Conservation (phyloP, 1,284 basidiomycete species). For the Bondarzewia mesenterica region DNA sequence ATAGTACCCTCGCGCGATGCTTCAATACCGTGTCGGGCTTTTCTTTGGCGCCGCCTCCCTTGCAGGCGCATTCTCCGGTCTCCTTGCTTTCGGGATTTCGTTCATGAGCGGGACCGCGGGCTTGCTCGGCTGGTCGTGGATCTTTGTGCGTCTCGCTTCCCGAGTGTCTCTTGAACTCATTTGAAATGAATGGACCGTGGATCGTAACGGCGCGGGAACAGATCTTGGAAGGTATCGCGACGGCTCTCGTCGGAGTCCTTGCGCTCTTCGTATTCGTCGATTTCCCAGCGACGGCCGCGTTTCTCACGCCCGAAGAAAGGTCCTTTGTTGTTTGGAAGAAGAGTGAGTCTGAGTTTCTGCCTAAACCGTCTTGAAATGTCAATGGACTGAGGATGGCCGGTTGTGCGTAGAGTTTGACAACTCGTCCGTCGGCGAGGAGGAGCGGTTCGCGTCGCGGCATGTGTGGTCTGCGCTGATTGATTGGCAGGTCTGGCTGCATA, state of each 20-base stretch:
- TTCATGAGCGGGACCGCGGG: slow-evolving; percentile 34
- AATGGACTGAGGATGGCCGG: background rate
- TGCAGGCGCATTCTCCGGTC: slow-evolving; percentile 29
- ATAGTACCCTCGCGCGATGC: slow-evolving; percentile 28
- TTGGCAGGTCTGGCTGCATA: slow-evolving; percentile 61
- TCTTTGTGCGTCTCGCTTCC: slow-evolving; percentile 21
- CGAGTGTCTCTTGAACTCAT: slow-evolving; percentile 14
- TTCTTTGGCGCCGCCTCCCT: slow-evolving; percentile 29
- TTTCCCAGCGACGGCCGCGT: slow-evolving; percentile 47
- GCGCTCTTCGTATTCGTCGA: slow-evolving; percentile 47
- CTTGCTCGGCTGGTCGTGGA: slow-evolving; percentile 37
- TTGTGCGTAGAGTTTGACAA: slow-evolving; percentile 46
- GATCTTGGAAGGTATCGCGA: slow-evolving; percentile 50
- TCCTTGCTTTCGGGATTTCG: slow-evolving; percentile 34
- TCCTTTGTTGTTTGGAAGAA: slow-evolving; percentile 55
- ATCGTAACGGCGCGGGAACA: slow-evolving; percentile 13
- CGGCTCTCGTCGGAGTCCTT: slow-evolving; percentile 35
- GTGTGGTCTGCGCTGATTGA: slow-evolving; percentile 46
- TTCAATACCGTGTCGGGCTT: slow-evolving; percentile 24
- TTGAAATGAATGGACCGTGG: too few relatives aligned
- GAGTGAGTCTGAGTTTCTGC: slow-evolving; percentile 34
- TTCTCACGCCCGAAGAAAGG: slow-evolving; percentile 52
- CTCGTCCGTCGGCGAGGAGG: slow-evolving; percentile 59
- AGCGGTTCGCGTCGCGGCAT: slow-evolving; percentile 46
- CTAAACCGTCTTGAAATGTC: too few relatives aligned